Conservation (phyloP, 257 asterid genomes). For the Solanum tarijense region DNA sequence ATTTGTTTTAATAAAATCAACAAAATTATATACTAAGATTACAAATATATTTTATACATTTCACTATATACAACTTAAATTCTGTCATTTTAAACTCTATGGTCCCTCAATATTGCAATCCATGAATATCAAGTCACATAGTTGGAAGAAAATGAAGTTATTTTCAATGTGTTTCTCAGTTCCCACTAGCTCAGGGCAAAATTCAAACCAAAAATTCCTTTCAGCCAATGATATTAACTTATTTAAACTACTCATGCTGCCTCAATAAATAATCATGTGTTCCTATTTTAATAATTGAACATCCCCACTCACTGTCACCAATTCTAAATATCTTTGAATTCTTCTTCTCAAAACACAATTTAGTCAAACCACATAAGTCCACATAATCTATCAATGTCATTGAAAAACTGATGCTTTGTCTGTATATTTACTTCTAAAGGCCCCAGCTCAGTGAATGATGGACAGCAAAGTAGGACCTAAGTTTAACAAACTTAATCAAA, state of each 20-base stretch:
- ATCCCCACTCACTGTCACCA: neutral
- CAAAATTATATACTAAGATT: neutral
- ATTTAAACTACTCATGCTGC: neutral
- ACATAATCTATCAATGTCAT: neutral
- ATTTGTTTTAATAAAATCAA: neutral
- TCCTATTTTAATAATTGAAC: neutral
- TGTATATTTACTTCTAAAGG: neutral
- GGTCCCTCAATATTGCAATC: neutral
- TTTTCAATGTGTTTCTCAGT: neutral
- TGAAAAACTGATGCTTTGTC: neutral
- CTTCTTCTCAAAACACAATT: neutral
- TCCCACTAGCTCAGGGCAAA: neutral
- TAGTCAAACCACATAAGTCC: neutral
- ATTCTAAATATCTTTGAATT: neutral
- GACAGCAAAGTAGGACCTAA: neutral
- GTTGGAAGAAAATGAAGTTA: neutral
- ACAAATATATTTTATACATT: neutral
- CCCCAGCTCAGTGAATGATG: conserved; percentile 9
- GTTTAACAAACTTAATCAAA: neutral
- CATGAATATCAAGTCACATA: neutral
- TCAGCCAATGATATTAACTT: neutral
- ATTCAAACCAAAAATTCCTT: neutral
- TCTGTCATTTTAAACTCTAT: neutral
- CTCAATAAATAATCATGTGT: neutral
- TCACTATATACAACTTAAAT: neutral